Base-by-base conservation (phyloP, 345 rosid genomes). In the Melastoma malabathricum region DNA sequence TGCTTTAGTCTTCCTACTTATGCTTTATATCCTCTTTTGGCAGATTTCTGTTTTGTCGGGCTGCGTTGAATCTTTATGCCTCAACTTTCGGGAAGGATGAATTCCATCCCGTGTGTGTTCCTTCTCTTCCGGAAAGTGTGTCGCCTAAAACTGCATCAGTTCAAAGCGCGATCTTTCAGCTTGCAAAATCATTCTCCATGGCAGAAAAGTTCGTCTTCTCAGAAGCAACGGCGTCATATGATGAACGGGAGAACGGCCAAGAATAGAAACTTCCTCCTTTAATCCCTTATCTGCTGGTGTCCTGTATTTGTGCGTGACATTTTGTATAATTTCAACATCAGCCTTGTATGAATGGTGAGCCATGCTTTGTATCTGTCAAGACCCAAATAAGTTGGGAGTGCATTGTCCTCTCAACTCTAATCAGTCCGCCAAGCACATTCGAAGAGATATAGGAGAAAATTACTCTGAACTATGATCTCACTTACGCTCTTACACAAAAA, bases 11-110 rank as follows among this genome's bases (percentile, higher is more conserved):
- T 49, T 15, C 39, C 15, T 16, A 13, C 16, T 10, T 15, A 4
- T 43, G 39, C n/a, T 38, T 16, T 51, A 38, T 47, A 46, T 46
- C 57, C 39, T 31, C 20, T 27, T 14, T 15, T 58, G 56, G 13
- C 89, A 90, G 96, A 73, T 90, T 86, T 68, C 31, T 86, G 46
- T 86, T 84, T 66, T 86, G 85, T 46, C 79, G 84, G 57, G 80
- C 83, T 6, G 94, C 75, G 49, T 58, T 86, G 68, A 59, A 80
- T 5, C 74, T 80, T 2, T 75, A 75, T 52, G 67, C 62, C 22
- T 75, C 74, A 56, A 67, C 79, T 31, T 69, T 57, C 10, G 64
- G 69, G 50, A 80, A 80, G 70, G 74, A 72, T 68, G 83, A 90
- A 63, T 78, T 68, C 43, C 78, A 76, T 51, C 94, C 98, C 6